Percentiles rank a stretch among this genome's conserved stretches.
These are phyloP conservation scores for Pseudocercospora musae DNA, from an alignment of 2,329 filamentous ascomycete species.

Conservation along the genomic window DNA sequence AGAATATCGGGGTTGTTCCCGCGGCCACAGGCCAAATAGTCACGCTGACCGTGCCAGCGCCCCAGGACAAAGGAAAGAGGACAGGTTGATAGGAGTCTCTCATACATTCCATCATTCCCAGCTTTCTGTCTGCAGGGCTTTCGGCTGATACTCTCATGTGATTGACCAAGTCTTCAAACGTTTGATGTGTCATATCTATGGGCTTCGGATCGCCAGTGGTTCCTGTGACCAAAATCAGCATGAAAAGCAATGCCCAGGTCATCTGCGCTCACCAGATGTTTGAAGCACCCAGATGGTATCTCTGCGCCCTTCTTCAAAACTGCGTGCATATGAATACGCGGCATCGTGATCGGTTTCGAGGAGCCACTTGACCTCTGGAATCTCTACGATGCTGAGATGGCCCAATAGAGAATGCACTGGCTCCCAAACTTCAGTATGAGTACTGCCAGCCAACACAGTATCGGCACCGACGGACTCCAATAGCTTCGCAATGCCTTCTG, in stretches of 20 bases:
- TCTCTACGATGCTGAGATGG: neutral
- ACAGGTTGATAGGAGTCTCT: neutral
- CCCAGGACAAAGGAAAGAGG: slow-evolving; percentile 14
- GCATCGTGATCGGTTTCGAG: neutral
- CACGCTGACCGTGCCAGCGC: neutral
- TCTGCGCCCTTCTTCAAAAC: neutral
- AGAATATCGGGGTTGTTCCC: slow-evolving; percentile 6
- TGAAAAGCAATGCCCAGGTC: neutral
- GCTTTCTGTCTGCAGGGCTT: neutral
- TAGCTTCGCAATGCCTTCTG: slow-evolving; percentile 13
- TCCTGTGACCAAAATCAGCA: slow-evolving; percentile 4
- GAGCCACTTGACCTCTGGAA: slow-evolving; percentile 10
- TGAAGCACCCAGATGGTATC: slow-evolving; percentile 4
- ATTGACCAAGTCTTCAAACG: neutral
- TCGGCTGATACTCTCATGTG: neutral
- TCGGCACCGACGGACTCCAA: slow-evolving; percentile 4
- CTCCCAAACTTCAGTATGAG: slow-evolving; percentile 5
- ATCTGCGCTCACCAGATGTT: slow-evolving; percentile 2
- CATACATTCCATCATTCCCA: slow-evolving; percentile 1
- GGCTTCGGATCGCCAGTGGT: slow-evolving; percentile 20
- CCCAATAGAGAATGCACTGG: neutral
- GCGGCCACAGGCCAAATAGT: slow-evolving; percentile 1
- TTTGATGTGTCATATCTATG: neutral
- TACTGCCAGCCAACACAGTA: slow-evolving; percentile 2
- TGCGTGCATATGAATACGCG: neutral